These are phyloP conservation scores for Ramaria sp. DNA, from an alignment of 768 basidiomycete genomes.

Conservation along the genomic window DNA sequence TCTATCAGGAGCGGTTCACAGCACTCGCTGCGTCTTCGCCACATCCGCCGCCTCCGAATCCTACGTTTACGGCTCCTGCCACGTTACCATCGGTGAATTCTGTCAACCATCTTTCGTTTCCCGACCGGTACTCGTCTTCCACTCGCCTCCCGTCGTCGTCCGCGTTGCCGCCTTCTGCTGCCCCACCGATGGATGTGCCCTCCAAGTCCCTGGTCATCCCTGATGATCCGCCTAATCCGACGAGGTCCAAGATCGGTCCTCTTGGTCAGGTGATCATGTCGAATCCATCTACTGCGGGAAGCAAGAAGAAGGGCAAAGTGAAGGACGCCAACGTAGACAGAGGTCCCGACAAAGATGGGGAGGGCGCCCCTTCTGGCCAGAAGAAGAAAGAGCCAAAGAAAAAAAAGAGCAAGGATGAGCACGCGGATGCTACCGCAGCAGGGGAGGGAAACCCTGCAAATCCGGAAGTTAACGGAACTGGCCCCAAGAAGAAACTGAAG, in stretches of 20 bases:
- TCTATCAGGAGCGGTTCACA: conserved; percentile 52
- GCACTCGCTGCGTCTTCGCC: conserved; percentile 24
- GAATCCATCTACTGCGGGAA: conserved; percentile 26
- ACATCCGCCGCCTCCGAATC: neutral
- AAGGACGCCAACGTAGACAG: conserved; percentile 1
- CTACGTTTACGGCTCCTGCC: neutral
- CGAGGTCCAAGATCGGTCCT: conserved; percentile 67
- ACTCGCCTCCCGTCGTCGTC: conserved; percentile 15
- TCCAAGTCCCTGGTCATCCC: conserved; percentile 28
- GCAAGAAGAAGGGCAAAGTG: conserved; percentile 50
- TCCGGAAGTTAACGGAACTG: conserved; percentile 6
- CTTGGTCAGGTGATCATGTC: conserved; percentile 62
- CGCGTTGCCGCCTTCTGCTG: conserved; percentile 5
- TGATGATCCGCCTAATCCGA: conserved; percentile 50
- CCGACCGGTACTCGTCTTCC: conserved; percentile 13
- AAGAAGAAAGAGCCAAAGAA: conserved; percentile 8
- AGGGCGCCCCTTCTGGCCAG: neutral
- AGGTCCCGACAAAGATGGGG: neutral
- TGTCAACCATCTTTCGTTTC: neutral
- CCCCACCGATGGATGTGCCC: neutral
- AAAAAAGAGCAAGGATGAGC: conserved; percentile 5
- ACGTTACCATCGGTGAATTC: neutral
- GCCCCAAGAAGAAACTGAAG: conserved; percentile 7
- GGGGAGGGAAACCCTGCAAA: neutral
- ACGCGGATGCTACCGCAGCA: neutral